These are phyloP conservation scores for Gaeumannomyces tritici DNA, from an alignment of 2,329 filamentous ascomycete genomes.

Conservation along the genomic window DNA sequence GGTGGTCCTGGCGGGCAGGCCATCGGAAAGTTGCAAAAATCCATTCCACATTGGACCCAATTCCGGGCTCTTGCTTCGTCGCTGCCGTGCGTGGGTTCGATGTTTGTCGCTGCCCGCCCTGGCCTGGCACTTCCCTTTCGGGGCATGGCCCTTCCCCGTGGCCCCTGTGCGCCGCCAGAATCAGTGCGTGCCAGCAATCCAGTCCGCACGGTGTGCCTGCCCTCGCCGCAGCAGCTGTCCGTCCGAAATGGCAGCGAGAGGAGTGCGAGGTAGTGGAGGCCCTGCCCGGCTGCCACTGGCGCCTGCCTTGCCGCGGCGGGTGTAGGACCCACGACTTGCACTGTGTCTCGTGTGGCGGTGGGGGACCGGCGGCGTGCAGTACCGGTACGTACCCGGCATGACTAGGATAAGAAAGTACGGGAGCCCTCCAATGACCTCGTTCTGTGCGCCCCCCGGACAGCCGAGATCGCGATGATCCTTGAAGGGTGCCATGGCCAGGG, in stretches of 20 bases:
- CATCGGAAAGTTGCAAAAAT: slow-evolving; percentile 2
- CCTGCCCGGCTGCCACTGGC: too few species aligned
- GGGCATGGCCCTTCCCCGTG: neutral
- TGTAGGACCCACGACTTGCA: neutral
- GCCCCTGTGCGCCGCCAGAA: neutral
- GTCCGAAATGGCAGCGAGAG: neutral
- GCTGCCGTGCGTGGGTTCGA: neutral
- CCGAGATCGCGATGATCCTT: slow-evolving; percentile 18
- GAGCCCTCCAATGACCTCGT: neutral
- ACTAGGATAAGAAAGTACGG: neutral
- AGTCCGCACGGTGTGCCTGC: neutral
- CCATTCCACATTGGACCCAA: slow-evolving; percentile 1
- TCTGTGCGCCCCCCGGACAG: neutral
- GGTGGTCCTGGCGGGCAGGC: neutral
- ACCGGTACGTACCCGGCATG: neutral
- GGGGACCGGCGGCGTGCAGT: neutral
- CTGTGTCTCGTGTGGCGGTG: neutral
- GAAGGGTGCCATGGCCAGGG: neutral
- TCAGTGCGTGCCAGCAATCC: neutral
- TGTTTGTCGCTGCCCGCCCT: neutral
- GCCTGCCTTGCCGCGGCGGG: too few species aligned
- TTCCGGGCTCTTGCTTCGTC: neutral
- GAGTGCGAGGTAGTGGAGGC: too few species aligned
- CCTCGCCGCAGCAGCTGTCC: neutral
- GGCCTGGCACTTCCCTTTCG: neutral